A percentile compares a stretch with the other conserved stretches of the same genome.
Conservation (phyloP, 75 land plant genomes). For the Sequoiadendron giganteum region DNA sequence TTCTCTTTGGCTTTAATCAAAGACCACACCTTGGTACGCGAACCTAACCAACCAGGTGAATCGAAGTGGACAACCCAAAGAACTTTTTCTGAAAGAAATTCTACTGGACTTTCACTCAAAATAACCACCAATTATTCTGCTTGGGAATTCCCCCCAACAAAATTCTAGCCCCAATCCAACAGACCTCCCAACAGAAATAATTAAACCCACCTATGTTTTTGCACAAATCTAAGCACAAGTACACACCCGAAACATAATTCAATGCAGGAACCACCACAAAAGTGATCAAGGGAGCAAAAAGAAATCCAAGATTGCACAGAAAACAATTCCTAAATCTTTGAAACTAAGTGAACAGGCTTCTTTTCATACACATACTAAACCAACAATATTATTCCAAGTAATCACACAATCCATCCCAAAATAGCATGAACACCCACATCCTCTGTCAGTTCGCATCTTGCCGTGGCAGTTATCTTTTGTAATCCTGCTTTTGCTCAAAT, state of each 20-base stretch:
- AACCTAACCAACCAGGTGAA: neutral
- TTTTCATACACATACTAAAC: neutral
- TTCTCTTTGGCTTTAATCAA: neutral
- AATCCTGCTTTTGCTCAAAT: no score
- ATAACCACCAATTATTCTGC: neutral
- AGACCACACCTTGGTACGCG: neutral
- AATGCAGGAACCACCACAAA: neutral
- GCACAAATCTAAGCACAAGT: neutral
- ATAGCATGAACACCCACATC: neutral
- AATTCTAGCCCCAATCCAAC: neutral
- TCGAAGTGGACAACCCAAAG: neutral
- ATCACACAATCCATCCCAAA: neutral
- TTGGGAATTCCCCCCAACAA: neutral
- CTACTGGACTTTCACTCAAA: neutral
- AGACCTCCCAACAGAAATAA: neutral
- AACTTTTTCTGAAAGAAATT: neutral
- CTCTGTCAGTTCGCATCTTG: no score
- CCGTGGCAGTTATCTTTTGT: no score
- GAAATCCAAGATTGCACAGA: neutral
- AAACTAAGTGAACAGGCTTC: neutral
- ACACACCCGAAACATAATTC: neutral
- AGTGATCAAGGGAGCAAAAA: neutral
- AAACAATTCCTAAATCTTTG: neutral
- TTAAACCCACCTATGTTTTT: neutral
- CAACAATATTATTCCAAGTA: neutral